Evolutionary conservation across 1,139 yeast genomes (phyloP).

Genomic region (Kodamaea suecica): DNA sequence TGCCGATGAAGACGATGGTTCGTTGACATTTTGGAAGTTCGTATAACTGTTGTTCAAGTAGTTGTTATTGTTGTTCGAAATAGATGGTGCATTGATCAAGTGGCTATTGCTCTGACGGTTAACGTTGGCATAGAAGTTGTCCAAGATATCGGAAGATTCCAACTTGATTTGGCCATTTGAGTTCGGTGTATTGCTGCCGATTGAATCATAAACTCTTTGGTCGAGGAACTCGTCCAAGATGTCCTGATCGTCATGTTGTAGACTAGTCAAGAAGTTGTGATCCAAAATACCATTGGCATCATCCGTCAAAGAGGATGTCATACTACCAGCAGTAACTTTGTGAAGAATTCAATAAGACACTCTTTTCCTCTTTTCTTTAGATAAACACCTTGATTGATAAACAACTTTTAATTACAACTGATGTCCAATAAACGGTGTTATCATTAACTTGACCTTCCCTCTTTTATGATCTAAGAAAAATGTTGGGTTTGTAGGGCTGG

Average conservation of each 20-base stretch:
- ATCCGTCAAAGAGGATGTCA: conserved; percentile 17
- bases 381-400: too few relatives aligned
- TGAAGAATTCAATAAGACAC: not conserved
- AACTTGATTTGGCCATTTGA: conserved; percentile 12
- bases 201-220: conserved; percentile 49
- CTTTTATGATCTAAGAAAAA: too few relatives aligned
- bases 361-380: conserved; percentile 1
- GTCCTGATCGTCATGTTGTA: conserved; percentile 34
- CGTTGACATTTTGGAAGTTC: not conserved
- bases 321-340: conserved; percentile 5
- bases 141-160: conserved; percentile 18
- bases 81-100: not conserved
- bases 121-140: conserved; percentile 13
- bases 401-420: too few relatives aligned
- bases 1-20: not conserved
- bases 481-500: too few relatives aligned
- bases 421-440: too few relatives aligned
- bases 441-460: too few relatives aligned
- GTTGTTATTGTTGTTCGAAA: not conserved
- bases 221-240: conserved; percentile 57
- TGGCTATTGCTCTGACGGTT: conserved; percentile 2
- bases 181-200: conserved; percentile 27
- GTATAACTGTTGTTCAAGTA: not conserved
- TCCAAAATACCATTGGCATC: conserved; percentile 16
- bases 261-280: conserved; percentile 14